Evolutionary conservation across 176 grass and related monocot species (phyloP).

Genomic region (Rhynchospora breviuscula): DNA sequence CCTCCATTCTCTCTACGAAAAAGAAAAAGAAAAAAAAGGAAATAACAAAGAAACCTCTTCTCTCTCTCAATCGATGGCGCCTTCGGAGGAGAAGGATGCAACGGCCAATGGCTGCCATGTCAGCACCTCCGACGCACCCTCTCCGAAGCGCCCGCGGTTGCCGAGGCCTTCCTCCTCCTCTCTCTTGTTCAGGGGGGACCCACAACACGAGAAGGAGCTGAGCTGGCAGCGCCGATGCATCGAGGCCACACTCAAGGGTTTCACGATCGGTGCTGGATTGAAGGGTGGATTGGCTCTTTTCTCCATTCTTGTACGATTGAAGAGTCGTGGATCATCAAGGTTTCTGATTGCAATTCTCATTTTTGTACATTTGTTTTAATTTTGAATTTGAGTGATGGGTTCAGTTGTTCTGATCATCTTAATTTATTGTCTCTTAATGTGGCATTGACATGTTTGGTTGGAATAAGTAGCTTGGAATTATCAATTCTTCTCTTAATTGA

Average conservation of each 20-base stretch:
- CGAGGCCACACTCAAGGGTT: constrained; percentile 75
- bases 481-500: not conserved
- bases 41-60: not conserved
- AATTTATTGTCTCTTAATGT: not conserved
- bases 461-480: not conserved
- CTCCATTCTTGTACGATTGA: constrained; percentile 81
- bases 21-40: not conserved
- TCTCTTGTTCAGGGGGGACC: constrained; percentile 9
- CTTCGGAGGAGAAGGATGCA: constrained; percentile 7
- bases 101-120: not conserved
- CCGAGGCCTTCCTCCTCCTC: constrained; percentile 27
- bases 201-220: constrained; percentile 36
- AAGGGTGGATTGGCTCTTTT: constrained; percentile 83
- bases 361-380: not conserved
- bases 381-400: not conserved
- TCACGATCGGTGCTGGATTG: constrained; percentile 77
- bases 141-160: constrained; percentile 13
- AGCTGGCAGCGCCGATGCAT: constrained; percentile 67
- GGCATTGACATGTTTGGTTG: not conserved
- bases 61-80: not conserved
- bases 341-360: constrained; percentile 23
- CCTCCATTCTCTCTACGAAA: not conserved
- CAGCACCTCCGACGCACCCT: not conserved
- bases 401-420: not conserved
- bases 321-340: constrained; percentile 72